These are phyloP conservation scores for Thalassia testudinum DNA, from an alignment of 116 monocot species.

Conservation along the genomic window DNA sequence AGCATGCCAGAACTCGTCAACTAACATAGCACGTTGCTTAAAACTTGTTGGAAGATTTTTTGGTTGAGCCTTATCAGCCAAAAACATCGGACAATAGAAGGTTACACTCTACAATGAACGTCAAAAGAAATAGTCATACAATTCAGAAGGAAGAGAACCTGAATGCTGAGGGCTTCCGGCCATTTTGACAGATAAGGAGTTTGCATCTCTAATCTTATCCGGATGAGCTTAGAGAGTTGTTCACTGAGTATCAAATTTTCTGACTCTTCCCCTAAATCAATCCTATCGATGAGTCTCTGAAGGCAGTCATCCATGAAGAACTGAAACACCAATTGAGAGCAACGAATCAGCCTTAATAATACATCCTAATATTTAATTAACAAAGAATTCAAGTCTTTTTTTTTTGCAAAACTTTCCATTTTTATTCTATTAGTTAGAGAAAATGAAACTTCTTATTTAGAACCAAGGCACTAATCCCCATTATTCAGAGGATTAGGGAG, in stretches of 20 bases:
- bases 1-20: conserved; percentile 97
- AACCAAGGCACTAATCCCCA: too few species aligned
- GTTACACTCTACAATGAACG: too few species aligned
- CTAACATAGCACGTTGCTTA: conserved; percentile 68
- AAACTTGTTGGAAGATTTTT: conserved; percentile 63
- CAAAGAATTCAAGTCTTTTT: too few species aligned
- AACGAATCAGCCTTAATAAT: not conserved
- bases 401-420: too few species aligned
- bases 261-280: conserved; percentile 30
- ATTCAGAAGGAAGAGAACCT: conserved; percentile 20
- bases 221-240: conserved; percentile 43
- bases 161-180: conserved; percentile 78
- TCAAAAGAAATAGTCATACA: too few species aligned
- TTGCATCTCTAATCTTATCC: conserved; percentile 55
- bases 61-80: conserved; percentile 60
- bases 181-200: conserved; percentile 58
- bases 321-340: conserved; percentile 13
- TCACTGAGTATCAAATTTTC: conserved; percentile 41
- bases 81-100: not conserved
- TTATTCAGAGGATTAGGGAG: too few species aligned
- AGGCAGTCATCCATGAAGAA: conserved; percentile 85
- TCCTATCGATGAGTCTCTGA: conserved; percentile 40
- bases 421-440: too few species aligned
- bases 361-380: too few species aligned
- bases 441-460: too few species aligned